Evolutionary conservation across 345 rosid species (phyloP).

Genomic region (Rhodamnia argentea): DNA sequence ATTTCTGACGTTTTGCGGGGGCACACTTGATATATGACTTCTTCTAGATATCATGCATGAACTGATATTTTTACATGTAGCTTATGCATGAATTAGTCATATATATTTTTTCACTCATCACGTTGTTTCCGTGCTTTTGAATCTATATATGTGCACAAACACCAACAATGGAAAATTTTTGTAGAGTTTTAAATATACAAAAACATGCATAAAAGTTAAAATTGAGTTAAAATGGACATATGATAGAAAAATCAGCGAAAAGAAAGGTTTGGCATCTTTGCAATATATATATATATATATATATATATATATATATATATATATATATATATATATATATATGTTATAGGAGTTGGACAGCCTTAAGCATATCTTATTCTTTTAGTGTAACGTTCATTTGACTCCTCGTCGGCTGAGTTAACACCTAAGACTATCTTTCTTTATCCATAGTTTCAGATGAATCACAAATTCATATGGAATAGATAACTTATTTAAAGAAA

Average conservation of each 20-base stretch:
- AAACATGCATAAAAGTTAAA: not conserved
- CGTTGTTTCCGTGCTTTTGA: too few relatives aligned
- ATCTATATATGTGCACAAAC: not conserved
- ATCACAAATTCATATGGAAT: too few relatives aligned
- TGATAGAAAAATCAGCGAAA: not conserved
- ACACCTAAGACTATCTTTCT: not conserved
- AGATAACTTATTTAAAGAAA: not conserved
- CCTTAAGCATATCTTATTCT: not conserved
- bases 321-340: too few relatives aligned
- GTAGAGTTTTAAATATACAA: not conserved
- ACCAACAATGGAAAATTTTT: not conserved
- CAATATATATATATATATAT: too few relatives aligned
- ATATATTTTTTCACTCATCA: too few relatives aligned
- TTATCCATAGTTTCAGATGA: not conserved
- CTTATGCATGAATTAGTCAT: not conserved
- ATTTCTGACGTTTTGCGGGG: too few relatives aligned
- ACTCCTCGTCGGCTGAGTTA: not conserved
- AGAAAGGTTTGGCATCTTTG: not conserved
- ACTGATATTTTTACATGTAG: too few relatives aligned
- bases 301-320: too few relatives aligned
- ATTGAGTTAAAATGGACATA: not conserved
- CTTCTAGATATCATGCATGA: too few relatives aligned
- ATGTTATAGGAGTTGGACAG: not conserved
- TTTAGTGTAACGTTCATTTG: not conserved
- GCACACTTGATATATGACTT: too few relatives aligned